These are phyloP conservation scores for Usnea hakonensis DNA, from an alignment of 495 filamentous ascomycete genomes.

Conservation along the genomic window DNA sequence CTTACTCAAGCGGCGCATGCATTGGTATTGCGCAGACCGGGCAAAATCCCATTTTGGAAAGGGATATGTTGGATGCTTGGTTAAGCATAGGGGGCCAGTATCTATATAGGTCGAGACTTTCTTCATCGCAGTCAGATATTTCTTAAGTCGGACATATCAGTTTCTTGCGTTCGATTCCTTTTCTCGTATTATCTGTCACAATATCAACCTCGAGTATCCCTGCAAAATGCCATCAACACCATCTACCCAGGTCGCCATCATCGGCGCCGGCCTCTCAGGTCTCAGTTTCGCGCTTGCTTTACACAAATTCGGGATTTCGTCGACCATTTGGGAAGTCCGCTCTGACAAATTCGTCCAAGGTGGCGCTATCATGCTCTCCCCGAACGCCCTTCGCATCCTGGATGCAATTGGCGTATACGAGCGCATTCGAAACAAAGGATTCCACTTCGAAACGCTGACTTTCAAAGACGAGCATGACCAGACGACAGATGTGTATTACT, in stretches of 20 bases:
- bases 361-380: conserved; percentile 46
- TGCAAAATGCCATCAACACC: neutral
- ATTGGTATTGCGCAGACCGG: neutral
- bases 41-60: neutral
- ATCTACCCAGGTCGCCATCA: conserved; percentile 32
- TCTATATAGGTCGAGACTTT: neutral
- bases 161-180: neutral
- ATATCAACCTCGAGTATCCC: neutral
- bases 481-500: conserved; percentile 37
- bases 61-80: too few species aligned
- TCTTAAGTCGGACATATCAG: neutral
- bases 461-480: conserved; percentile 35
- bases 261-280: conserved; percentile 43
- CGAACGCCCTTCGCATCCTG: conserved; percentile 44
- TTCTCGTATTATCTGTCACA: neutral
- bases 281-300: conserved; percentile 40
- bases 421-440: conserved; percentile 27
- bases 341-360: conserved; percentile 31
- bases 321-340: conserved; percentile 41
- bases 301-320: conserved; percentile 32
- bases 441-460: conserved; percentile 34
- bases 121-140: neutral
- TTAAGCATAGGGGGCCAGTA: neutral
- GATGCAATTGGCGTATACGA: conserved; percentile 40
- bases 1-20: neutral